Percentiles rank a stretch among this genome's conserved stretches.
These are phyloP conservation scores for Paramecium caudatum DNA, from an alignment of 73 alveolate genomes.

Conservation along the genomic window DNA sequence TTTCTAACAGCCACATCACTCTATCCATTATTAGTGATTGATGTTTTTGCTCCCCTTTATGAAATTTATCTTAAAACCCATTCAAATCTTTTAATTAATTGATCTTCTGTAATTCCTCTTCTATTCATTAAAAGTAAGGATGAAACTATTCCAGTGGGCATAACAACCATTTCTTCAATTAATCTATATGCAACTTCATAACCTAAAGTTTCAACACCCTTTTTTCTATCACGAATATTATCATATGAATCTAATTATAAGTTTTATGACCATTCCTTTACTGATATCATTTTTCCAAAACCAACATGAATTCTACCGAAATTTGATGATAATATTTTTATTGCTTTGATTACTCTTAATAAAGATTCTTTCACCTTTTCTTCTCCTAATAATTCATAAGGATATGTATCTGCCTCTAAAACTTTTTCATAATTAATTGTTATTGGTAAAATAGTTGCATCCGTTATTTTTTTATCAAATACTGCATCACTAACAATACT, in stretches of 20 bases:
- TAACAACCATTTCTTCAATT: constrained; percentile 80
- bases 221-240: constrained; percentile 55
- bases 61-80: constrained; percentile 84
- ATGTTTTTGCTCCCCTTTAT: constrained; percentile 82
- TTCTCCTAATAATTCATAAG: constrained; percentile 92
- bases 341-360: constrained; percentile 85
- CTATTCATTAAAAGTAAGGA: constrained; percentile 86
- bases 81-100: constrained; percentile 81
- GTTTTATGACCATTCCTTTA: constrained; percentile 68
- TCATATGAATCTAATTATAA: constrained; percentile 55
- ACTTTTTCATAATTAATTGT: constrained; percentile 93
- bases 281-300: constrained; percentile 84
- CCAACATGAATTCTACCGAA: constrained; percentile 88
- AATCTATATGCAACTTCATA: constrained; percentile 76
- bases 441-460: constrained; percentile 88
- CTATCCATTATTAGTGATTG: constrained; percentile 72
- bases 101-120: constrained; percentile 91
- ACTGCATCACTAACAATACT: constrained; percentile 82
- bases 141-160: constrained; percentile 92
- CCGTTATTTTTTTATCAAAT: constrained; percentile 82
- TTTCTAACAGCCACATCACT: constrained; percentile 80
- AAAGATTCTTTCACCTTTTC: constrained; percentile 93
- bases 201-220: constrained; percentile 73
- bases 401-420: constrained; percentile 96
- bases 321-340: constrained; percentile 82